These are phyloP conservation scores for Gossypium lobatum DNA, from an alignment of 441 rosid genomes.

Conservation along the genomic window DNA sequence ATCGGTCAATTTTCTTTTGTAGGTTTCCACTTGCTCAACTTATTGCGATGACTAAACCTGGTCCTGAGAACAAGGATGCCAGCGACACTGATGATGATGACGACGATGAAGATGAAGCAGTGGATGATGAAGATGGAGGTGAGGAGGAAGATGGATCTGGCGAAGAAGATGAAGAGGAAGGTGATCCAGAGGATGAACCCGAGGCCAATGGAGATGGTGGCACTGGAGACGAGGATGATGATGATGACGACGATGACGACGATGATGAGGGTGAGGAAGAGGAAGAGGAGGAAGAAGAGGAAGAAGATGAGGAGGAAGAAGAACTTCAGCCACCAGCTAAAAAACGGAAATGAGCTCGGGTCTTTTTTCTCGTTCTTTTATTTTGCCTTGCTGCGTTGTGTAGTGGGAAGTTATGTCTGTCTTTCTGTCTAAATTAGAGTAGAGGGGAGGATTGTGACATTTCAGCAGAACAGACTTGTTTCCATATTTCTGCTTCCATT, in stretches of 20 bases:
- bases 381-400: conserved; percentile 13
- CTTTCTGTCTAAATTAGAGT: conserved; percentile 16
- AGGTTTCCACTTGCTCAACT: conserved; percentile 37
- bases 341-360: conserved; percentile 46
- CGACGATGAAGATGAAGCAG: conserved; percentile 24
- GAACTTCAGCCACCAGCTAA: conserved; percentile 48
- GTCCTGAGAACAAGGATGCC: conserved; percentile 39
- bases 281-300: conserved; percentile 20
- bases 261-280: conserved; percentile 32
- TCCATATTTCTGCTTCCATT: not conserved
- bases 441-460: conserved; percentile 11
- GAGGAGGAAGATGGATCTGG: conserved; percentile 35
- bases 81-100: conserved; percentile 48
- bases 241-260: conserved; percentile 16
- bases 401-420: conserved; percentile 16
- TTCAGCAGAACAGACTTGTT: conserved; percentile 17
- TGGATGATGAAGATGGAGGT: conserved; percentile 29
- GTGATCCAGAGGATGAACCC: conserved; percentile 40
- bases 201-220: conserved; percentile 38
- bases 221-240: conserved; percentile 41
- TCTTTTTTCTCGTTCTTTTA: not conserved
- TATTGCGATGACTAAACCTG: conserved; percentile 32
- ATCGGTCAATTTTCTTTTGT: conserved; percentile 14
- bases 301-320: conserved; percentile 32
- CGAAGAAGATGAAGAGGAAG: conserved; percentile 35